Base-by-base conservation (phyloP, 192 early-diverging fungal species). In the Coemansia sp. region DNA sequence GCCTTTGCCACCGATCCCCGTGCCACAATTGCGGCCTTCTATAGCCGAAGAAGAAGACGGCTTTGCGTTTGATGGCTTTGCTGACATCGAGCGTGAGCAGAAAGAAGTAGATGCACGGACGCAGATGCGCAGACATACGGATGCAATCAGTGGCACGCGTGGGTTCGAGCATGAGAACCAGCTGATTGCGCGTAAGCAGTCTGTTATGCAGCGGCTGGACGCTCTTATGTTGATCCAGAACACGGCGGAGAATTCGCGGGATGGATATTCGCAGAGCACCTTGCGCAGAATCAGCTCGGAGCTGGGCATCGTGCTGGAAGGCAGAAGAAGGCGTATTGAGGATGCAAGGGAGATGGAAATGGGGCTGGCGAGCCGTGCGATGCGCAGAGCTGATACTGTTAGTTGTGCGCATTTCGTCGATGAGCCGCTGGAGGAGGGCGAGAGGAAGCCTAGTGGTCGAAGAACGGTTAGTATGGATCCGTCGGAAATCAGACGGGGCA, bases 281-380 rank as follows among this genome's bases (percentile, higher is more conserved):
- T 38, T 84, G 74, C 77, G 82, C 9, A 64, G 82, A 2, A 68
- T 84, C 66, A 84, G 76, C 64, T 79, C 77, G 5, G 82, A 84
- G 61, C 43, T 84, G 2, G 71, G 68, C 58, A 66, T 84, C 60
- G 37, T 84, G 17, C 66, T 75, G 65, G 71, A 76, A 35, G 71
- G 72, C 2, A 61, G 72, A 8, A 37, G 69, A 11, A 60, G 64
- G 7, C 65, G 78, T 1, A 35, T 71, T 22, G 75, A 70, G 37
- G 75, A 55, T 18, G 67, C 67, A 11, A 64, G 39, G 18, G 32
- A 34, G 8, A 8, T 28, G 12, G 33, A 22, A 18, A 37, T 45
- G 12, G 36, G 54, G 8, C 32, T 20, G n/a, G 39, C 0, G 20
- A 22, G 20, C 55, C 14, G 15, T 41, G 65, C 37, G 17, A 20